Evolutionary conservation across 306 rosid species (phyloP), one percentile per base, ranked within the genome.

Genomic region (Cyclanthera cordifolia): DNA sequence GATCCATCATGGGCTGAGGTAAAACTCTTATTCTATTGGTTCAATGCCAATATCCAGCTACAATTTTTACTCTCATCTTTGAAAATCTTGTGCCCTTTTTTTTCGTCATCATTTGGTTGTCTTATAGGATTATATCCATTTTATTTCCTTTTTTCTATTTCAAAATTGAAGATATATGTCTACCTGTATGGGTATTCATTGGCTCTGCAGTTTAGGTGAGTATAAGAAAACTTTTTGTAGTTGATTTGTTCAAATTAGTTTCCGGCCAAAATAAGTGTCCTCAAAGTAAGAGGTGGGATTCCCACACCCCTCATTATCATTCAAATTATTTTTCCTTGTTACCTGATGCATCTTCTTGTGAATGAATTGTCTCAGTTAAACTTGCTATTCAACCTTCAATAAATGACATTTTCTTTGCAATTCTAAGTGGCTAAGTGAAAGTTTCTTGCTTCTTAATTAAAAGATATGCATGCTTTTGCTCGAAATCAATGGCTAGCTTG

Each of bases 1-100:
- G 83, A 87, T 72, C 88, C 93, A 27, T 89, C 89, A 21, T 92
- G 96, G 98, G 91, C 90, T 32, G 98, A 92, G 90, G 98, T 92
- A 79, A 47, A 74, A 54, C 45, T 41, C 72, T 43, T 46, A 48
- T 70, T 4, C 60, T 54, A 51, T 71, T 28, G 30, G 4, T 48
- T 34, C 41, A 5, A 34, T 34, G 4, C 24, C 16, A 70, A 13
- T 63, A 61, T 61, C 4, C 50, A 20, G 69, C 16, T 19, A 4
- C 32, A 13, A 28, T 17, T 53, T 39, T 52, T 75, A 66, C 37
- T 68, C 37, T 16, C 19, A 4, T 34, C 3, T 69, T 21, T 49
- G 2, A 11, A 30, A 68, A 51, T 2, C 16, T 50, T 32, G 46
- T 16, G 45, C 46, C 27, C n/a, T 37, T 28, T 58, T 41, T n/a